phyloP scores from a whole-genome alignment of 2,329 filamentous ascomycete genomes.

The Alternaria brassicae region DNA sequence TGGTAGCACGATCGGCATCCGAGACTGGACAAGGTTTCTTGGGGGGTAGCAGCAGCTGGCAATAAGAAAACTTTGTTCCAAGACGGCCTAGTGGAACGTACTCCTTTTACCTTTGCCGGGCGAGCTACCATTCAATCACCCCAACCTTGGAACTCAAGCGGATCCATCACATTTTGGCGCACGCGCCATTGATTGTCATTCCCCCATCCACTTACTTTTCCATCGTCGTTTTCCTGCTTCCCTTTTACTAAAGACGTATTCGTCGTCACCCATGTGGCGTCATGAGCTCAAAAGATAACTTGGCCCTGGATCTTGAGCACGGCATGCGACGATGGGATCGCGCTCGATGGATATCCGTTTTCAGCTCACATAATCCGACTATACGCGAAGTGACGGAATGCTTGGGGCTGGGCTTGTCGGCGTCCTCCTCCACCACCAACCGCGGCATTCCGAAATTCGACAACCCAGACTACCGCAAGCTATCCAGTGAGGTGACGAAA shows the following conservation, averaged over 20 bases:
- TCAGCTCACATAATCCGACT: conserved; percentile 48
- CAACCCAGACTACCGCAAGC: conserved; percentile 47
- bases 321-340: conserved; percentile 46
- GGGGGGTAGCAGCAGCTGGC: conserved; percentile 20
- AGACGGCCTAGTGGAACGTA: conserved; percentile 36
- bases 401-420: conserved; percentile 44
- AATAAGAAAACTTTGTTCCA: conserved; percentile 38
- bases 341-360: conserved; percentile 46
- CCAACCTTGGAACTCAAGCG: conserved; percentile 21
- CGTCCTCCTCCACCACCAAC: conserved; percentile 47
- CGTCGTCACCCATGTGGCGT: conserved; percentile 29
- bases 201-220: conserved; percentile 24
- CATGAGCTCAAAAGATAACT: conserved; percentile 44
- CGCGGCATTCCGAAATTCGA: conserved; percentile 50
- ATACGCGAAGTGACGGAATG: conserved; percentile 50
- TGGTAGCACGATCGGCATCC: conserved; percentile 31
- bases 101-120: conserved; percentile 38
- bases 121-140: conserved; percentile 25
- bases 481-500: conserved; percentile 47
- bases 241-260: conserved; percentile 1
- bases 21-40: conserved; percentile 36
- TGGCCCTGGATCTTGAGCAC: conserved; percentile 41
- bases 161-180: conserved; percentile 27
- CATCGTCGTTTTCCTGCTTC: conserved; percentile 18
- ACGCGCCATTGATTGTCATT: conserved; percentile 29